Evolutionary conservation across 495 filamentous ascomycete genomes (phyloP), one percentile per base, ranked within the genome.

Genomic region (Tuber melanosporum): DNA sequence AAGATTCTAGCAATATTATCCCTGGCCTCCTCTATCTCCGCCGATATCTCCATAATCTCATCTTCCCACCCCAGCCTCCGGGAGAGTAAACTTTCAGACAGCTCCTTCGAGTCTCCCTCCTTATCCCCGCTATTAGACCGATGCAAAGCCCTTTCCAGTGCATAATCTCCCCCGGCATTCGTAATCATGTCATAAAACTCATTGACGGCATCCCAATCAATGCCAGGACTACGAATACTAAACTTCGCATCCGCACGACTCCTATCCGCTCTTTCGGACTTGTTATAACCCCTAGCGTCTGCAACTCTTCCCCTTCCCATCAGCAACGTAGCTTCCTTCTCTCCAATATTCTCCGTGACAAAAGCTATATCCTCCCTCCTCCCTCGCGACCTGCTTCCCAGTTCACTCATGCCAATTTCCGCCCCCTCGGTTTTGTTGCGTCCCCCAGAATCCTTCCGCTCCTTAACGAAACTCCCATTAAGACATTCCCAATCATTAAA

Each of bases 101-200:
- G 71, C 22, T 69, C 66, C 57, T 62, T 15, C 70, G 42, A 15
- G 71, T 41, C 47, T 26, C 26, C 70, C 22, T 72, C 73, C 66
- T 52, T 41, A 57, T 57, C 39, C 19, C 19, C 70, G 47, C 72
- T 26, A 71, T n/a, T 69, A 49, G 20, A 70, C 49, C 22, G 47
- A 52, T 19, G 42, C 43, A 71, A 69, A 32, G 14, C 73, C 42
- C 8, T 72, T 70, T 66, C 62, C 42, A 20, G 52, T 41, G 45
- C 22, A 39, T 62, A 78, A 39, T 52, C 70, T 44, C 81, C 85
- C 46, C 93, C 93, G 80, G 89, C 89, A 73, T 90, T 88, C 62
- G 91, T 83, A 44, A 96, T 87, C n/a, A 88, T 77, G 44, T 89
- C 86, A 82, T 97, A 97, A 91, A 94, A 97, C 73, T 91, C 88